phyloP scores from a whole-genome alignment of 768 basidiomycete genomes.

The Mycena vitilis region DNA sequence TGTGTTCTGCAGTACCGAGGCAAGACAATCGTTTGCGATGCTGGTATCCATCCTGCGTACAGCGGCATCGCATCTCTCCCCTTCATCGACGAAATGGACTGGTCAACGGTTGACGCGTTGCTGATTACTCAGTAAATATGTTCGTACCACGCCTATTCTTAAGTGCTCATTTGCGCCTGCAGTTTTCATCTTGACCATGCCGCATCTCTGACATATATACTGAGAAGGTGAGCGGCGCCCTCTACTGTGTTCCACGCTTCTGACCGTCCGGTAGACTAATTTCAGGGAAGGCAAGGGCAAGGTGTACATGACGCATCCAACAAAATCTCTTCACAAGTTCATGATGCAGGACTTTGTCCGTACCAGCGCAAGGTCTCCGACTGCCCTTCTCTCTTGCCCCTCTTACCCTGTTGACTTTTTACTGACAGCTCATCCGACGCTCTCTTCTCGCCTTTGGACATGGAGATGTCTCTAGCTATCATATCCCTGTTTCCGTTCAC shows the following conservation, averaged over 20 bases:
- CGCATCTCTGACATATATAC: constrained; percentile 97
- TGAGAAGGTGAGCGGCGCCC: constrained; percentile 78
- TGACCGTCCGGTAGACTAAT: constrained; percentile 78
- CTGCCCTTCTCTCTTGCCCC: too few relatives aligned
- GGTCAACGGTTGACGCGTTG: constrained; percentile 97
- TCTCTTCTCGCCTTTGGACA: constrained; percentile 83
- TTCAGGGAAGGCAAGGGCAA: constrained; percentile 97
- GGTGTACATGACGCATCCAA: constrained; percentile 99
- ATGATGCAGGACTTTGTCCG: constrained; percentile 99
- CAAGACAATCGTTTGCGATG: constrained; percentile 94
- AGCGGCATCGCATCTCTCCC: constrained; percentile 95
- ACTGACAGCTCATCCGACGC: constrained; percentile 73
- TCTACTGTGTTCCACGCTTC: background rate
- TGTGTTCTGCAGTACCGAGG: constrained; percentile 97
- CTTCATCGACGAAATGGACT: constrained; percentile 97
- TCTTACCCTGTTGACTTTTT: constrained; percentile 5
- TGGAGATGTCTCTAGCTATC: constrained; percentile 87
- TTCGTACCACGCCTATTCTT: background rate
- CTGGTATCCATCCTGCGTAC: constrained; percentile 97
- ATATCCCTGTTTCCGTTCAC: constrained; percentile 94
- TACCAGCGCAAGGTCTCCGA: constrained; percentile 71
- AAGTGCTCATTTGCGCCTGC: constrained; percentile 9
- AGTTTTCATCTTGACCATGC: constrained; percentile 99
- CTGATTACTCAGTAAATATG: constrained; percentile 91
- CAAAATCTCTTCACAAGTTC: constrained; percentile 97